Conservation (phyloP, 176 grass and related monocot genomes). For the Carex littledalei region DNA sequence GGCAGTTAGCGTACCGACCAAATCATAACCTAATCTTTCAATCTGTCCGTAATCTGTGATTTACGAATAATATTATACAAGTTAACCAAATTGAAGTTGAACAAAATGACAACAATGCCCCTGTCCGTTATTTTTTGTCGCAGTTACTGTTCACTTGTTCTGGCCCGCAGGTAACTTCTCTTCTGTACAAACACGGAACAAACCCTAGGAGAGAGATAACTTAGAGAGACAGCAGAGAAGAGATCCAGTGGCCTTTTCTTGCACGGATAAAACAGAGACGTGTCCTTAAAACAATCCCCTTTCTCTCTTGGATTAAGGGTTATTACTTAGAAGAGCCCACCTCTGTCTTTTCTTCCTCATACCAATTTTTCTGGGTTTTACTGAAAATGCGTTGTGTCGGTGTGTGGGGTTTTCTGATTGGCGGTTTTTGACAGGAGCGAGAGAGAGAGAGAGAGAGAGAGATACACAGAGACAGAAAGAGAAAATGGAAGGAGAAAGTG, state of each 20-base stretch:
- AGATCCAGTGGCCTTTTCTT: constrained; percentile 16
- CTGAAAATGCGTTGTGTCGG: constrained; percentile 8
- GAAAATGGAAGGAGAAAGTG: constrained; percentile 36
- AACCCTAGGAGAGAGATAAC: constrained; percentile 31
- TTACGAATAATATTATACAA: neutral
- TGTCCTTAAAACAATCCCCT: constrained; percentile 23
- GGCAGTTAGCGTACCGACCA: neutral
- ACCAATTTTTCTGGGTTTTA: neutral
- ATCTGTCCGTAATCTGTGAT: neutral
- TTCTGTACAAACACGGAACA: neutral
- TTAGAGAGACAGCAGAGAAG: neutral
- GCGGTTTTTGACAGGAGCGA: neutral
- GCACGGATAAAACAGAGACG: constrained; percentile 24
- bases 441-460: neutral
- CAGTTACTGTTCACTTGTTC: neutral
- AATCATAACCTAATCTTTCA: neutral
- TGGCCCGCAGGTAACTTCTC: neutral
- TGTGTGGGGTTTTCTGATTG: constrained; percentile 17
- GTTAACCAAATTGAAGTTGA: neutral
- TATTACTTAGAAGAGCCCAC: neutral
- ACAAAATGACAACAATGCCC: neutral
- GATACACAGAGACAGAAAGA: neutral
- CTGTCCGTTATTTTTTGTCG: neutral
- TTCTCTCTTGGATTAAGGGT: neutral
- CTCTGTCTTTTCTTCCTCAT: neutral